These are phyloP conservation scores for Colletotrichum higginsianum DNA, from an alignment of 2,329 filamentous ascomycete species.

Conservation along the genomic window DNA sequence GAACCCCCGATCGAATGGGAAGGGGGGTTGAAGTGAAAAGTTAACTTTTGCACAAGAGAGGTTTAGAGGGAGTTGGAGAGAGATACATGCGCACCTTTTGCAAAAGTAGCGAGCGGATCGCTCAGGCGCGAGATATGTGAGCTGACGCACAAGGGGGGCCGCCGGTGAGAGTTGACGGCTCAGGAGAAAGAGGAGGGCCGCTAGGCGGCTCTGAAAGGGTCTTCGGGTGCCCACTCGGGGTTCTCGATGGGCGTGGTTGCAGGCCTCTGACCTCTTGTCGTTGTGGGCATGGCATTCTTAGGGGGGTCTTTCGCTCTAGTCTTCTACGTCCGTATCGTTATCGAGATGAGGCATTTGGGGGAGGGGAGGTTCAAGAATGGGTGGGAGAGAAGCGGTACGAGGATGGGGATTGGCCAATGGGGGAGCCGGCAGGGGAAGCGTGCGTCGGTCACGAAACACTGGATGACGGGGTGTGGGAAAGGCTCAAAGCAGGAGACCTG, in stretches of 20 bases:
- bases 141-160: conserved; percentile 20
- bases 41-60: no score
- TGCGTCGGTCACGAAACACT: background rate
- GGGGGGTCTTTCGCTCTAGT: background rate
- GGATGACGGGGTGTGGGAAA: background rate
- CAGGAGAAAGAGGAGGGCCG: background rate
- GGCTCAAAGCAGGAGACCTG: background rate
- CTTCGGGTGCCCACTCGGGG: background rate
- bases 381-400: background rate
- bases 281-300: no score
- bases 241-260: background rate
- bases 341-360: background rate
- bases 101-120: no score
- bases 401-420: conserved; percentile 10
- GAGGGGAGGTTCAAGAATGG: background rate
- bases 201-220: conserved; percentile 12
- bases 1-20: no score
- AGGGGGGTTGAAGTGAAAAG: no score
- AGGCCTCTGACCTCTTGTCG: no score
- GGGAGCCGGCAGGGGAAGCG: background rate
- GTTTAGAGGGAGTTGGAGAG: background rate
- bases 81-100: conserved; percentile 18
- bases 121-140: conserved; percentile 16
- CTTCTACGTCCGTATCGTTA: conserved; percentile 1
- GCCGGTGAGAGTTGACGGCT: background rate